Percentiles rank a stretch among this genome's conserved stretches.
Conservation (phyloP, 257 asterid species). For the Mitragyna speciosa region DNA sequence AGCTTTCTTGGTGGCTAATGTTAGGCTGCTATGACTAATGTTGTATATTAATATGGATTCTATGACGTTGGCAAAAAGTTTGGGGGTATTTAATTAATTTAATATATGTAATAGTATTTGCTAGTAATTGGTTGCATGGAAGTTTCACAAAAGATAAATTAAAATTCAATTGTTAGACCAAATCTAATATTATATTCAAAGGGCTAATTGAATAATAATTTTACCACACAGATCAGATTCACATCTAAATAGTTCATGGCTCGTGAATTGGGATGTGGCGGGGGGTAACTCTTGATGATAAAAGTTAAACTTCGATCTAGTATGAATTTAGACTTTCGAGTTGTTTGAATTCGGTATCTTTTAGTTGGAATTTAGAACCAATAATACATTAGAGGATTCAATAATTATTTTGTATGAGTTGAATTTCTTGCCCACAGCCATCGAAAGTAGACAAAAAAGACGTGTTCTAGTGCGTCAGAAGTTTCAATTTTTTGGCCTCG, state of each 20-base stretch:
- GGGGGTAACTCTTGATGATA: not conserved
- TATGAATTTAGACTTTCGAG: not conserved
- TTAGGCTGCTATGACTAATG: not conserved
- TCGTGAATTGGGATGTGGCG: not conserved
- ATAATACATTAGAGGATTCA: not conserved
- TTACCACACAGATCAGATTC: conserved; percentile 25
- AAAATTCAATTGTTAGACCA: conserved; percentile 36
- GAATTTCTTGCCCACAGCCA: not conserved
- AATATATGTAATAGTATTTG: not conserved
- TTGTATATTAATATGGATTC: conserved; percentile 14
- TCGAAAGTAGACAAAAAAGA: not conserved
- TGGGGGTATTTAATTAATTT: not conserved
- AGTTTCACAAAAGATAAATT: conserved; percentile 24
- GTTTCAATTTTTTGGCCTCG: not conserved
- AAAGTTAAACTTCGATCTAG: not conserved
- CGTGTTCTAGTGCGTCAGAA: conserved; percentile 7
- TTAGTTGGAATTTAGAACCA: not conserved
- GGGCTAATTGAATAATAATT: not conserved
- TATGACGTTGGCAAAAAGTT: conserved; percentile 18
- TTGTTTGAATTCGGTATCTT: not conserved
- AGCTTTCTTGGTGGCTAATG: not conserved
- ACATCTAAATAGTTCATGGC: conserved; percentile 24
- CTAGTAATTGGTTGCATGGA: not conserved
- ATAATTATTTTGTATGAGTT: not conserved
- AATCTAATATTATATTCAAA: conserved; percentile 38